Conservation (phyloP, 257 asterid genomes). For the Fraxinus americana region DNA sequence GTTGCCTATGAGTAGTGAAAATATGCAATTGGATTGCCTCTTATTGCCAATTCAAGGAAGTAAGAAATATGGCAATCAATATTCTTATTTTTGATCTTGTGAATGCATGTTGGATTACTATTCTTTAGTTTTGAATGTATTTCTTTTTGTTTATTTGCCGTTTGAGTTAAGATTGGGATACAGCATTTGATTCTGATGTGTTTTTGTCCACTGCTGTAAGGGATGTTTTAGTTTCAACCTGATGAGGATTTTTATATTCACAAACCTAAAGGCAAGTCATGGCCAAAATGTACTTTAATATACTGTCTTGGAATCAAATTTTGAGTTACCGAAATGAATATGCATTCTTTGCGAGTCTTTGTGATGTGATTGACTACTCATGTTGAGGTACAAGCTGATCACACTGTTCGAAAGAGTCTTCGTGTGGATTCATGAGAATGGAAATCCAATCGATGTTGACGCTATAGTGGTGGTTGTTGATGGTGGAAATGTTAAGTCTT, state of each 20-base stretch:
- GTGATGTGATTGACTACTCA: neutral
- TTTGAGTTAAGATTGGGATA: conserved; percentile 29
- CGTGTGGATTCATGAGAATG: neutral
- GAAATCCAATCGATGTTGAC: too few relatives aligned
- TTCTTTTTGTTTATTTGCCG: conserved; percentile 31
- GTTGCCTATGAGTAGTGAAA: neutral
- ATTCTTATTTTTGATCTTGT: neutral
- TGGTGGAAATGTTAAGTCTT: neutral
- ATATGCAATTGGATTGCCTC: neutral
- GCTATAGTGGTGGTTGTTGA: neutral
- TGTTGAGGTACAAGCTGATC: neutral
- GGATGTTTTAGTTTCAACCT: neutral
- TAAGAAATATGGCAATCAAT: conserved; percentile 10
- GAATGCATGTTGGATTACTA: conserved; percentile 28
- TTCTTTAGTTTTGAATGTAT: conserved; percentile 28
- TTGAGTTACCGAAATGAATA: conserved; percentile 20
- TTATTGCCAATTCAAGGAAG: conserved; percentile 10
- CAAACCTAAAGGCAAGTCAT: conserved; percentile 15
- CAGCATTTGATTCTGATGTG: conserved; percentile 24
- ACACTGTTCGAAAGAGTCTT: neutral
- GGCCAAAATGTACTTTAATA: conserved; percentile 25
- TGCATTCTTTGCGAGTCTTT: neutral
- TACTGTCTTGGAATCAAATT: conserved; percentile 27
- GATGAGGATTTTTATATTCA: conserved; percentile 16
- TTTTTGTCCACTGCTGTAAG: conserved; percentile 22